Evolutionary conservation across 2,329 filamentous ascomycete species (phyloP).

Genomic region (Fusarium proliferatum): DNA sequence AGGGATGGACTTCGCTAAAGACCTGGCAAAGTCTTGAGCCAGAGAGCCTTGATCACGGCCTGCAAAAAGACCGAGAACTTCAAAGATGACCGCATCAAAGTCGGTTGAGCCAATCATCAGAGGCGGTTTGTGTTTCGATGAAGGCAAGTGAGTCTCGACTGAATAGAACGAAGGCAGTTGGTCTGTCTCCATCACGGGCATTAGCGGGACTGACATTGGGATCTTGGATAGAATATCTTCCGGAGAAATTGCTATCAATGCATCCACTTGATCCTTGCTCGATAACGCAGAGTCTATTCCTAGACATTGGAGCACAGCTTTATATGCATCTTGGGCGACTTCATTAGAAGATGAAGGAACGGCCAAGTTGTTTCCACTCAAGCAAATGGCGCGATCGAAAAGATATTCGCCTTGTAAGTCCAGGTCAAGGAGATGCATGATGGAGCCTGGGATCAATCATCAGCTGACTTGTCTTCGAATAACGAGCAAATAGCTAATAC

Average conservation of each 20-base stretch:
- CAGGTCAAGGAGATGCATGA: background rate
- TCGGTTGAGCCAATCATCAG: background rate
- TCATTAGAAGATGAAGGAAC: background rate
- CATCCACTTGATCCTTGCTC: background rate
- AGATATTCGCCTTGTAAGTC: background rate
- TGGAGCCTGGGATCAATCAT: background rate
- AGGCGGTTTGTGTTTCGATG: fast-evolving
- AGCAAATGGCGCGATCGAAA: background rate
- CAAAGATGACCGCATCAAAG: background rate
- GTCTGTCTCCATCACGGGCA: background rate
- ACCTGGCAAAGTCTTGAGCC: background rate
- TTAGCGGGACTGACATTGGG: background rate
- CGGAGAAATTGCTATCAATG: background rate
- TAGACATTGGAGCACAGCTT: background rate
- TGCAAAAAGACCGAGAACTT: background rate
- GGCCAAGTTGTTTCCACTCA: constrained; percentile 1
- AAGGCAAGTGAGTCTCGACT: background rate
- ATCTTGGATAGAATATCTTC: background rate
- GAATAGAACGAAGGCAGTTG: background rate
- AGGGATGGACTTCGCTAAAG: fast-evolving
- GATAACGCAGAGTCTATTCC: background rate
- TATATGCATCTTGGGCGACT: background rate
- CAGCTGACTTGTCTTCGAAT: background rate
- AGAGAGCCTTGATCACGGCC: background rate
- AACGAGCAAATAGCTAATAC: background rate